phyloP scores from a whole-genome alignment of 805 yeast genomes.

The Spathaspora girioi region DNA sequence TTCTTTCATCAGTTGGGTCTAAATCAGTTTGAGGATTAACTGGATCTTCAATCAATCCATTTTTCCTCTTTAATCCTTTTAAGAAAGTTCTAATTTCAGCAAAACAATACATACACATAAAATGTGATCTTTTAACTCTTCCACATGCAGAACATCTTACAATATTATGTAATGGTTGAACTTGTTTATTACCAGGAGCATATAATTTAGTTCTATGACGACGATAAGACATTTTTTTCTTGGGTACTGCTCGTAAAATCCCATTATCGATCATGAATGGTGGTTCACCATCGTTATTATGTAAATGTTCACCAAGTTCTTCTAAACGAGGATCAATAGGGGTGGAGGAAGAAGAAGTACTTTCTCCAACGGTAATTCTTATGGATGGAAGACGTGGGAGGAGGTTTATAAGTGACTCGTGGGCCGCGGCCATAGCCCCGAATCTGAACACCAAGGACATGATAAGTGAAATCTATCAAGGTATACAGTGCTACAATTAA shows the following conservation, averaged over 20 bases:
- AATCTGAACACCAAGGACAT: conserved; percentile 25
- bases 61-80: conserved; percentile 45
- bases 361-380: conserved; percentile 1
- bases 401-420: conserved; percentile 7
- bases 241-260: conserved; percentile 85
- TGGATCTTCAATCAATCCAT: conserved; percentile 9
- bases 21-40: conserved; percentile 29
- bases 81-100: conserved; percentile 74
- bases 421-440: conserved; percentile 8
- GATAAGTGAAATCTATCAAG: neutral
- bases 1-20: conserved; percentile 57
- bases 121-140: conserved; percentile 81
- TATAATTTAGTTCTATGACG: conserved; percentile 80
- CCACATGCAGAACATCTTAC: conserved; percentile 97
- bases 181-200: conserved; percentile 79
- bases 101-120: conserved; percentile 90
- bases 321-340: conserved; percentile 23
- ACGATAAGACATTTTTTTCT: conserved; percentile 85
- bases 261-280: conserved; percentile 60
- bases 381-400: conserved; percentile 15
- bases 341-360: neutral
- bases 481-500: neutral
- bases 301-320: conserved; percentile 38
- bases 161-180: conserved; percentile 69
- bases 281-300: conserved; percentile 25